Evolutionary conservation across 495 filamentous ascomycete genomes (phyloP).

Genomic region (Penicillium argentinense): DNA sequence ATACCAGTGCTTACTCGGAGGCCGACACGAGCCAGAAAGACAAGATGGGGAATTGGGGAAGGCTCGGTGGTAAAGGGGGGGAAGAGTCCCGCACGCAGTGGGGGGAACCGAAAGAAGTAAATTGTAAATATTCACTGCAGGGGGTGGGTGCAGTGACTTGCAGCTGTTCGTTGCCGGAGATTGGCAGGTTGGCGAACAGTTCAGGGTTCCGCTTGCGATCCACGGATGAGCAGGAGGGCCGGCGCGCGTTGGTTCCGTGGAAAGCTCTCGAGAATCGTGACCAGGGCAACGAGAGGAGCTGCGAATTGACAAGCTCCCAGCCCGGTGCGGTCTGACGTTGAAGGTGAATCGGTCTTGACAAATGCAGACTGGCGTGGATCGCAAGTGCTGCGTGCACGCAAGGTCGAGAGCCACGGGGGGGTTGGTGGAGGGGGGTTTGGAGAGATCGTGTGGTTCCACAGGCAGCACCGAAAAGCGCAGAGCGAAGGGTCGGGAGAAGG

Average conservation of each 20-base stretch:
- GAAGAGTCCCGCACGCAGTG: constrained; percentile 13
- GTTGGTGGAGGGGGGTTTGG: constrained; percentile 17
- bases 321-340: no score
- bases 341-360: no score
- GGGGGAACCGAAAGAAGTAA: constrained; percentile 36
- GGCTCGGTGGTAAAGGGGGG: constrained; percentile 17
- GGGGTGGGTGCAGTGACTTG: constrained; percentile 9
- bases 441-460: constrained; percentile 15
- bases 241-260: constrained; percentile 21
- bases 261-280: not conserved
- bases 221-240: constrained; percentile 19
- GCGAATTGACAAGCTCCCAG: no score
- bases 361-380: constrained; percentile 7
- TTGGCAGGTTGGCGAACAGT: no score
- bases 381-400: not conserved
- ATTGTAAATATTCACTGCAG: constrained; percentile 38
- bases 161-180: no score
- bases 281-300: no score
- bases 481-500: not conserved
- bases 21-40: constrained; percentile 10
- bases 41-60: constrained; percentile 8
- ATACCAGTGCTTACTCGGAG: constrained; percentile 30
- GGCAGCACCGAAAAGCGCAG: no score
- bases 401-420: constrained; percentile 13
- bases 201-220: constrained; percentile 15